These are phyloP conservation scores for Cryptosporidium muris DNA, from an alignment of 169 alveolate species.

Conservation along the genomic window DNA sequence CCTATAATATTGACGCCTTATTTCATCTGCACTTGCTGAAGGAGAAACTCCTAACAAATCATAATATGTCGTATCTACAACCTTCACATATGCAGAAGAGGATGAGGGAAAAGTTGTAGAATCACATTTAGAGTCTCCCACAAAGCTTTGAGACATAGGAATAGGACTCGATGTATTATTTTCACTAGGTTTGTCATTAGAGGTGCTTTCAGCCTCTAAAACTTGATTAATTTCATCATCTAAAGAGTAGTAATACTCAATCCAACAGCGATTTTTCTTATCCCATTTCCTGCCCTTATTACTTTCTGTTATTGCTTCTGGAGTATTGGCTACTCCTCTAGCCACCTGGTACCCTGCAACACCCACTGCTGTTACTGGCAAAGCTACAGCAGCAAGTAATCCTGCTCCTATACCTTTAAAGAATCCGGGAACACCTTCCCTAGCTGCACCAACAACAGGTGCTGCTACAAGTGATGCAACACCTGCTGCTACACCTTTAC, in stretches of 20 bases:
- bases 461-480: constrained; percentile 86
- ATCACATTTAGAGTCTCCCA: background rate
- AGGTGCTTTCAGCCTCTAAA: constrained; percentile 32
- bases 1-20: constrained; percentile 84
- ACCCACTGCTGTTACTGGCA: constrained; percentile 87
- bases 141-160: background rate
- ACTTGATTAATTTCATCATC: constrained; percentile 79
- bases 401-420: constrained; percentile 90
- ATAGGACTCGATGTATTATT: background rate
- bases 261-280: constrained; percentile 84
- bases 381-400: constrained; percentile 84
- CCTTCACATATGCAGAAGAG: constrained; percentile 53
- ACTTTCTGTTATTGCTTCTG: constrained; percentile 85
- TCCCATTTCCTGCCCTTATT: constrained; percentile 88
- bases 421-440: constrained; percentile 87
- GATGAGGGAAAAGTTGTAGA: background rate
- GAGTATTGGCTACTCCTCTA: constrained; percentile 87
- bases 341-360: constrained; percentile 89
- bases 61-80: constrained; percentile 84
- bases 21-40: constrained; percentile 79
- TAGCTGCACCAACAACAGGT: constrained; percentile 88
- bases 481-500: constrained; percentile 89
- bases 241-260: constrained; percentile 81
- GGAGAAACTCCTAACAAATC: constrained; percentile 83
- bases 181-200: constrained; percentile 1